Conservation (phyloP, 1,284 basidiomycete genomes). For the Sanghuangporus sanghuang region DNA sequence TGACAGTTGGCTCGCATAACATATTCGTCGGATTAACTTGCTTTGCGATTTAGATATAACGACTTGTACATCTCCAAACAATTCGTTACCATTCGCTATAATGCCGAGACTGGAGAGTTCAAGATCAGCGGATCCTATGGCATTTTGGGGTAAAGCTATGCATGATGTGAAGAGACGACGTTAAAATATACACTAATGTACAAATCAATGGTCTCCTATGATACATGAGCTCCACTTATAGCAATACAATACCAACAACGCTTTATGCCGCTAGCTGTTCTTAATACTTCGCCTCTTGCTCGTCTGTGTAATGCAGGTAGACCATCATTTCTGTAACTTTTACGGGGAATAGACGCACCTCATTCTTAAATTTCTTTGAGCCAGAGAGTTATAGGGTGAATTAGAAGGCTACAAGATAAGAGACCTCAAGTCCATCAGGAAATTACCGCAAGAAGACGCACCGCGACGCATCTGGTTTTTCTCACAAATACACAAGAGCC, state of each 20-base stretch:
- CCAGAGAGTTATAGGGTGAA: constrained; percentile 46
- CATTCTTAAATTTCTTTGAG: constrained; percentile 46
- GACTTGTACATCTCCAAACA: constrained; percentile 36
- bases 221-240: background rate
- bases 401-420: no score
- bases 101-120: constrained; percentile 43
- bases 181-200: background rate
- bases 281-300: background rate
- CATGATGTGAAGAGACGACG: background rate
- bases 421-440: no score
- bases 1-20: constrained; percentile 25
- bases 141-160: background rate
- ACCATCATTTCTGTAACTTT: background rate
- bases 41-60: constrained; percentile 31
- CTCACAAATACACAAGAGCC: no score
- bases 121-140: constrained; percentile 32
- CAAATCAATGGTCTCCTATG: background rate
- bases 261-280: background rate
- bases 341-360: background rate
- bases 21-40: background rate
- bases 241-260: background rate
- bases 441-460: no score
- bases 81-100: constrained; percentile 46
- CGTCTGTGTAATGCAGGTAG: background rate
- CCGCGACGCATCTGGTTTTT: no score